A percentile compares a stretch with the other conserved stretches of the same genome.
phyloP scores from a whole-genome alignment of 768 basidiomycete genomes.

The Kwoniella sp. region DNA sequence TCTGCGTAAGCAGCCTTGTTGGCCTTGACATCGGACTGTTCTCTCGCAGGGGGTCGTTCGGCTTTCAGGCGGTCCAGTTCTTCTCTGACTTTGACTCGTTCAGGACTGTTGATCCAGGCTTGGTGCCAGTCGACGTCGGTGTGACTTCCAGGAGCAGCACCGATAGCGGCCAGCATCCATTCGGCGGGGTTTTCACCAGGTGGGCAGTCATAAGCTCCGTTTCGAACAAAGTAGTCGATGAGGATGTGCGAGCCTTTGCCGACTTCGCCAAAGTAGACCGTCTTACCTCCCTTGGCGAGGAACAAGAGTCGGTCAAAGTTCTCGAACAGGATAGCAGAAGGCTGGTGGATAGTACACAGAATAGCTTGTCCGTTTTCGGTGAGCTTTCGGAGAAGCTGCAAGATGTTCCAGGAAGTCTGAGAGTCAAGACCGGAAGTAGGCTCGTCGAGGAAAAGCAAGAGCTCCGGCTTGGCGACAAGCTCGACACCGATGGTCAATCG shows the following conservation, averaged over 20 bases:
- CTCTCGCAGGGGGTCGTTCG: slow-evolving; percentile 58
- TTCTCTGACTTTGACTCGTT: slow-evolving; percentile 62
- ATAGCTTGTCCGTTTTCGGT: slow-evolving; percentile 58
- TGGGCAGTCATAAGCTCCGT: slow-evolving; percentile 72
- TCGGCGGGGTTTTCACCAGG: slow-evolving; percentile 70
- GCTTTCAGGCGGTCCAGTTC: slow-evolving; percentile 62
- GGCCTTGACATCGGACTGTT: slow-evolving; percentile 53
- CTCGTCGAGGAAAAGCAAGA: slow-evolving; percentile 61
- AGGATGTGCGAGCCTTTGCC: slow-evolving; percentile 71
- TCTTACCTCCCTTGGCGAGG: slow-evolving; percentile 76
- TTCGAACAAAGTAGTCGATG: slow-evolving; percentile 72
- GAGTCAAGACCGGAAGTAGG: slow-evolving; percentile 65
- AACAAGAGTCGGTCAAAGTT: slow-evolving; percentile 68
- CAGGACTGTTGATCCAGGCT: slow-evolving; percentile 64
- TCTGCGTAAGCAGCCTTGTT: slow-evolving; percentile 52
- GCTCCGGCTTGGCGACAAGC: slow-evolving; percentile 57
- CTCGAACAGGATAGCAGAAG: slow-evolving; percentile 79
- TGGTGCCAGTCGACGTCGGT: slow-evolving; percentile 66
- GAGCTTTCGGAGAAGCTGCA: slow-evolving; percentile 60
- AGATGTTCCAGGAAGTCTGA: slow-evolving; percentile 81
- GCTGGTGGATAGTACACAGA: slow-evolving; percentile 60
- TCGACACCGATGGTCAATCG: slow-evolving; percentile 58
- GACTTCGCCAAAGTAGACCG: slow-evolving; percentile 91
- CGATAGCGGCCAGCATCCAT: slow-evolving; percentile 72
- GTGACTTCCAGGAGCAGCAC: slow-evolving; percentile 68